Evolutionary conservation across 148 eudicot genomes (phyloP).

Genomic region (Suaeda aralocaspica): DNA sequence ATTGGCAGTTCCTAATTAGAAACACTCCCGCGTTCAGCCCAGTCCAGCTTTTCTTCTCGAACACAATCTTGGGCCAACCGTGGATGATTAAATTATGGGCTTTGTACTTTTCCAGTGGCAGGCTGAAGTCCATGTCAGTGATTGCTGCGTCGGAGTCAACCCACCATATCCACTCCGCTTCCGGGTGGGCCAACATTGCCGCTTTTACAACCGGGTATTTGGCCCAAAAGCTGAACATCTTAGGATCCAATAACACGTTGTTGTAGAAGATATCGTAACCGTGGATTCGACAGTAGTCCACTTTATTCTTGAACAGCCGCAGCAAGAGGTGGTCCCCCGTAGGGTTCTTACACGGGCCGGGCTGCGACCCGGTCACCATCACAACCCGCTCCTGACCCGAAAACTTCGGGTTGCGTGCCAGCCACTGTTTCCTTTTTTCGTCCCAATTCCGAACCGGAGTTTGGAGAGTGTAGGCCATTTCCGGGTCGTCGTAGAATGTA

Average conservation of each 20-base stretch:
- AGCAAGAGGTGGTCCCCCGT: constrained; percentile 67
- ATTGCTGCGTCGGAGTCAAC: constrained; percentile 90
- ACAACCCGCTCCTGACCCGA: constrained; percentile 37
- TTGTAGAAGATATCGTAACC: constrained; percentile 80
- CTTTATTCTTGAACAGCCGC: constrained; percentile 74
- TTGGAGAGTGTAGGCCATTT: constrained; percentile 42
- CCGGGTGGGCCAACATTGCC: constrained; percentile 95
- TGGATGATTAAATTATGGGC: constrained; percentile 61
- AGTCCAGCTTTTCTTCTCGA: constrained; percentile 61
- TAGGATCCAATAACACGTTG: constrained; percentile 57
- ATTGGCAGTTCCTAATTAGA: constrained; percentile 77
- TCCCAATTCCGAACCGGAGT: constrained; percentile 60
- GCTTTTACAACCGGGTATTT: constrained; percentile 69
- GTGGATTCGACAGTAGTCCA: constrained; percentile 85
- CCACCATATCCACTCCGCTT: constrained; percentile 98
- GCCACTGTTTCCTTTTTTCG: constrained; percentile 59
- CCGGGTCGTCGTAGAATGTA: constrained; percentile 61
- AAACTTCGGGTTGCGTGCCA: constrained; percentile 43
- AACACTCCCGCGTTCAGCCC: constrained; percentile 89
- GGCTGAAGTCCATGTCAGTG: constrained; percentile 84
- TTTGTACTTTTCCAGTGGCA: constrained; percentile 55
- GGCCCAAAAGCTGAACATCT: constrained; percentile 73
- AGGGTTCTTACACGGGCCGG: constrained; percentile 64
- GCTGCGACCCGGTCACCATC: constrained; percentile 74
- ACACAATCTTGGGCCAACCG: constrained; percentile 60